Evolutionary conservation across 2,329 filamentous ascomycete genomes (phyloP).

Genomic region (Fusarium robinianum): DNA sequence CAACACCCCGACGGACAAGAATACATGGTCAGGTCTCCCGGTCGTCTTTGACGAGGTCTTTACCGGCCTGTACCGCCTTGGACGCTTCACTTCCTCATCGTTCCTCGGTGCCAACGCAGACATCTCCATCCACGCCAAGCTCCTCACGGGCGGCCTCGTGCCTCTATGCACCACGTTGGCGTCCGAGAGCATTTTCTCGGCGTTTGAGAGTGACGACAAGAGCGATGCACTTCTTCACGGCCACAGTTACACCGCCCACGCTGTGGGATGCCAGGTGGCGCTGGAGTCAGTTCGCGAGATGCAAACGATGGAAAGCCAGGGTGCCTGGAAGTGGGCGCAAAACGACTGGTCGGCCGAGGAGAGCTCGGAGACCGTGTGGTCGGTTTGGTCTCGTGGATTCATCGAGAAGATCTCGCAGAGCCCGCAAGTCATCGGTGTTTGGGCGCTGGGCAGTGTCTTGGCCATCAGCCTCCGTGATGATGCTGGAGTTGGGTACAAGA

Average conservation of each 20-base stretch:
- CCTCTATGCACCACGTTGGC: slow-evolving; percentile 78
- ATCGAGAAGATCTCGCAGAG: slow-evolving; percentile 62
- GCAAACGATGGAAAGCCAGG: slow-evolving; percentile 58
- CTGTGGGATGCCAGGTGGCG: slow-evolving; percentile 79
- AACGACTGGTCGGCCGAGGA: slow-evolving; percentile 19
- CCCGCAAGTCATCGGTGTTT: slow-evolving; percentile 63
- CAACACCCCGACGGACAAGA: slow-evolving; percentile 20
- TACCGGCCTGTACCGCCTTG: slow-evolving; percentile 81
- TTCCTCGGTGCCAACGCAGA: slow-evolving; percentile 73
- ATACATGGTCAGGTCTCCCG: slow-evolving; percentile 72
- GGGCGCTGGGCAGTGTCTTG: slow-evolving; percentile 76
- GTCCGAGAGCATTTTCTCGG: slow-evolving; percentile 72
- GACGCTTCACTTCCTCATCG: slow-evolving; percentile 69
- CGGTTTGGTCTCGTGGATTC: slow-evolving; percentile 69
- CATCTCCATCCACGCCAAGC: slow-evolving; percentile 80
- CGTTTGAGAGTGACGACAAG: slow-evolving; percentile 74
- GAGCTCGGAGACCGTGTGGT: slow-evolving; percentile 55
- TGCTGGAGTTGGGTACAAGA: slow-evolving; percentile 52
- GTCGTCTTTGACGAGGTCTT: slow-evolving; percentile 88
- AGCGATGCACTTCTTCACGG: slow-evolving; percentile 80
- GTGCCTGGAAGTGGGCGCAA: slow-evolving; percentile 54
- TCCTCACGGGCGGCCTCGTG: slow-evolving; percentile 78
- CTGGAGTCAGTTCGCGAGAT: slow-evolving; percentile 67
- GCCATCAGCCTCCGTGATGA: slow-evolving; percentile 60
- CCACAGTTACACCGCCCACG: slow-evolving; percentile 85